A percentile compares a stretch with the other conserved stretches of the same genome.
Evolutionary conservation across 192 early-diverging fungal genomes (phyloP).

Genomic region (Backusella parvicylindrica): DNA sequence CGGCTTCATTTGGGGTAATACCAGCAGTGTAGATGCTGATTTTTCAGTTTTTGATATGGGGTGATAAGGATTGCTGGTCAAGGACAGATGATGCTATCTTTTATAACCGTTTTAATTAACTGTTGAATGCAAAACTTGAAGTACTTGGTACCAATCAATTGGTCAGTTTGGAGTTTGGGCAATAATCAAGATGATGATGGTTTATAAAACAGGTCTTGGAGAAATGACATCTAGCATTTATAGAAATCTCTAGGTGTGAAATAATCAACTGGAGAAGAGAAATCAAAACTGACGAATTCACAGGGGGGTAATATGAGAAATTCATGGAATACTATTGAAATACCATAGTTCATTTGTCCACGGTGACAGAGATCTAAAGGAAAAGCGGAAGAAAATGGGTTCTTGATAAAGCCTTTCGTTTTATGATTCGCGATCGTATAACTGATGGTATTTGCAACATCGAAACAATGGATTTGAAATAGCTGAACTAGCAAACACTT

Average conservation of each 20-base stretch:
- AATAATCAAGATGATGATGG: conserved; percentile 94
- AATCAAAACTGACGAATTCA: conserved; percentile 67
- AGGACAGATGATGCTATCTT: conserved; percentile 81
- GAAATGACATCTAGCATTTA: conserved; percentile 70
- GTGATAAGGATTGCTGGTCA: conserved; percentile 95
- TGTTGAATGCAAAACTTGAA: conserved; percentile 75
- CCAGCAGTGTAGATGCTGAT: conserved; percentile 58
- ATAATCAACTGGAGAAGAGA: conserved; percentile 55
- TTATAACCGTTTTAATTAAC: conserved; percentile 87
- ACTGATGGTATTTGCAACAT: conserved; percentile 86
- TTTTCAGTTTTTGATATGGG: conserved; percentile 86
- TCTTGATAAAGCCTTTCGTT: conserved; percentile 86
- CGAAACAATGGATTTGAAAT: conserved; percentile 87
- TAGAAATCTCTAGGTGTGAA: conserved; percentile 79
- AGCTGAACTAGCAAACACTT: conserved; percentile 73
- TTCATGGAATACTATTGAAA: conserved; percentile 87
- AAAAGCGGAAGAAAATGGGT: conserved; percentile 74
- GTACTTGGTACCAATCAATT: conserved; percentile 69
- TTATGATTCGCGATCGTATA: conserved; percentile 94
- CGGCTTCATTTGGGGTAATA: conserved; percentile 47
- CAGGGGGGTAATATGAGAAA: conserved; percentile 81
- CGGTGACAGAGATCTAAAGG: conserved; percentile 89
- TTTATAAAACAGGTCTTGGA: conserved; percentile 72
- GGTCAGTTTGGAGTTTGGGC: conserved; percentile 59
- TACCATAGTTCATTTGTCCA: conserved; percentile 98